Evolutionary conservation across 2,329 filamentous ascomycete genomes (phyloP), one percentile per base, ranked within the genome.

Genomic region (Tolypocladium cylindrosporum): DNA sequence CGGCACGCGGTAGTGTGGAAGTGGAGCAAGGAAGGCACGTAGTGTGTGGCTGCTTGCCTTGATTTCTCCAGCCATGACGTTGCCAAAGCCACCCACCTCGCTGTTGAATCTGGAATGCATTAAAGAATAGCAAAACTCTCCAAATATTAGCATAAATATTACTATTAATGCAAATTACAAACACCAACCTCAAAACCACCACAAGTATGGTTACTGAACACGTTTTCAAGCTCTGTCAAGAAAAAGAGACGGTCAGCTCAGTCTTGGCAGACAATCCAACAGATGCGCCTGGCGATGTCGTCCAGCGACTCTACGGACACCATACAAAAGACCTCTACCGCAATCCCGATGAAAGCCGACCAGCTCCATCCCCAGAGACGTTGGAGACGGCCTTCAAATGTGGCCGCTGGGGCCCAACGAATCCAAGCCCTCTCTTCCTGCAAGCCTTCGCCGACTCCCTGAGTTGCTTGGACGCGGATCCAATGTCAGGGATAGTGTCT

Each of bases 361-460:
- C 64, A 79, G 24, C 45, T 0, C 21, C 58, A 1, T 61, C 62
- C 1, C 4, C 24, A 10, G 57, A 64, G 54, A 78, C 80, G 37
- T 67, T 88, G 34, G 70, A 81, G 43, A 77, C 74, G 51, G 85
- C 85, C 1, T 71, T 73, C 9, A 66, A 77, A 57, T 90, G 87
- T 67, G 88, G 88, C 2, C 83, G 81, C 56, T 92, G 88, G 82
- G 87, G 86, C 0, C 67, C 77, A 0, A 77, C 79, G 1, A 70
- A 76, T 55, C 89, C 88, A 0, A 88, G 85, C 61, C 78, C 85
- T 19, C 71, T 91, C 0, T 92, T 92, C 66, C 71, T 90, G 7
- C 61, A 84, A 76, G 78, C 88, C 14, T 90, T 86, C 62, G 81
- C 87, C 57, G 86, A 89, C 70, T 80, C 85, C 0, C 69, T 90